Evolutionary conservation across 768 basidiomycete species (phyloP).

Genomic region (Exidia glandulosa): DNA sequence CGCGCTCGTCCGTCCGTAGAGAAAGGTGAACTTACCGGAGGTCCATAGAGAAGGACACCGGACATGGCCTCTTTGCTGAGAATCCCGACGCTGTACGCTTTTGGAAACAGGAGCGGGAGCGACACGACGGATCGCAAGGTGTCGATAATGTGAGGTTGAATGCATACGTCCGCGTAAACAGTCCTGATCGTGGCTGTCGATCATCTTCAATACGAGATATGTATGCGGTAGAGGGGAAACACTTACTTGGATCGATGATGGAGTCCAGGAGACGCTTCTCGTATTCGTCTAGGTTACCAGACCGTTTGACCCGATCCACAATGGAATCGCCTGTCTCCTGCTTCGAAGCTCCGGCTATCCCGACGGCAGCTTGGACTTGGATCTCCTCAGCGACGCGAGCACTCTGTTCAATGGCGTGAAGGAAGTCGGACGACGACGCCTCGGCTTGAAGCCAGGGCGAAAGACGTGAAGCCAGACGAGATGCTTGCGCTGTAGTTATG

Average conservation of each 20-base stretch:
- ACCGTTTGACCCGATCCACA: background rate
- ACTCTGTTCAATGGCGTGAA: too few species aligned
- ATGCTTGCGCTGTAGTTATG: too few species aligned
- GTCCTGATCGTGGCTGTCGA: background rate
- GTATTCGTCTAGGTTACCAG: background rate
- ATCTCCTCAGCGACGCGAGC: background rate
- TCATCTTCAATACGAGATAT: background rate
- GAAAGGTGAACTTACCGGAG: background rate
- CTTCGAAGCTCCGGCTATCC: background rate
- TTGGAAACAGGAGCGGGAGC: background rate
- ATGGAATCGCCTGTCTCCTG: background rate
- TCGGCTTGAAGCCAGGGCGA: too few species aligned
- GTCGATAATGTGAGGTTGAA: background rate
- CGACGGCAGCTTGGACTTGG: background rate
- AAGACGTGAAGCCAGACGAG: too few species aligned
- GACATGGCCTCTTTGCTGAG: background rate
- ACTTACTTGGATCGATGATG: background rate
- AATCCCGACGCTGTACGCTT: background rate
- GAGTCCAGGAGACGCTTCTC: background rate
- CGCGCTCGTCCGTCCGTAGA: background rate
- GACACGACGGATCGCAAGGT: background rate
- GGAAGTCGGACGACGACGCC: too few species aligned
- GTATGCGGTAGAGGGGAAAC: background rate
- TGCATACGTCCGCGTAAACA: background rate
- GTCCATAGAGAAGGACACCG: background rate